Base-by-base conservation (phyloP, 2,329 filamentous ascomycete species). In the Ilyonectria robusta region DNA sequence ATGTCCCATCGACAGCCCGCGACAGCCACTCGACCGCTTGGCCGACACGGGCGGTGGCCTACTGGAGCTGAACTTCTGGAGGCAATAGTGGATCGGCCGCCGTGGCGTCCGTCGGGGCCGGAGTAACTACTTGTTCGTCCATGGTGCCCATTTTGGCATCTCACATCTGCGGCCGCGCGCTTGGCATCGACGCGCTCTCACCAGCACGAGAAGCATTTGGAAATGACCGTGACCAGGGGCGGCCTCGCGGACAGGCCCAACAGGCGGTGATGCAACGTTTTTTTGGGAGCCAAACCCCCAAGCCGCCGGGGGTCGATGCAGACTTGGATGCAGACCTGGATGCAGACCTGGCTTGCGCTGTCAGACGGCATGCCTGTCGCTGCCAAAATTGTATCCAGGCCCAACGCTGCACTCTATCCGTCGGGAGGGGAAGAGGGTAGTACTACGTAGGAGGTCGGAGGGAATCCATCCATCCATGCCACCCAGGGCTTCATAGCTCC, bases 171-270 rank as follows among this genome's bases (percentile, higher is more conserved):
- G 69, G 61, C 61, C 62, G 62, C 66, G 37, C 63, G 63, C 65
- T 68, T 69, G 66, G 70, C 65, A 65, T 67, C 42, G 53, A 72
- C 62, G 47, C 47, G 42, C 59, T 66, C 59, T 59, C 59, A 53
- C 47, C 59, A 65, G 53, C 57, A 58, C 50, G 44, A 60, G 26
- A 59, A 31, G 17, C 40, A 47, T 62, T 61, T 66, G 68, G 66
- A 57, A 70, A 64, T 57, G 57, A 69, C 67, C n/a, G 58, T 51
- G 21, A 53, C 59, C 69, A 74, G 65, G 72, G 73, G 63, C 65
- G 57, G 67, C 51, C 15, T 72, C 70, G 69, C 71, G 51, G 44
- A 59, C 58, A 61, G 31, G 62, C 62, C 53, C 64, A 62, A 71
- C 62, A 58, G 66, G 62, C 67, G 70, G 70, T 71, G 70, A 66